Evolutionary conservation across 2,329 filamentous ascomycete genomes (phyloP).

Genomic region (Colletotrichum cereale): DNA sequence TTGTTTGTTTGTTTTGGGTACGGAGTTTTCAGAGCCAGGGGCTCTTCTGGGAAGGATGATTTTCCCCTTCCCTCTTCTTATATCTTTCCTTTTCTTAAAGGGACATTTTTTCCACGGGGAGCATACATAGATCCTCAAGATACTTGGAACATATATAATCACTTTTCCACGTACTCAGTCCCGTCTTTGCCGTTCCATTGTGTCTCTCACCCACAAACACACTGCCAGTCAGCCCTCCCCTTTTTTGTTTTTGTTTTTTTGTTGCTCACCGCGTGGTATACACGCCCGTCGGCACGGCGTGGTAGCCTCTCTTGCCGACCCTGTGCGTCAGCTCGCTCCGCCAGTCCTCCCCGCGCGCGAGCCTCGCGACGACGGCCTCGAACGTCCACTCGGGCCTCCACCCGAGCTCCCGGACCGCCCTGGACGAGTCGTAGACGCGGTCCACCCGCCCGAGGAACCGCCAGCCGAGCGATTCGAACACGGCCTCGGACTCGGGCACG

Average conservation of each 20-base stretch:
- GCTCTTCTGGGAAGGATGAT: no score
- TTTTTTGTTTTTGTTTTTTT: neutral
- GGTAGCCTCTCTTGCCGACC: constrained; percentile 61
- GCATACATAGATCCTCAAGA: constrained; percentile 21
- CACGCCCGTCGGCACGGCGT: constrained; percentile 56
- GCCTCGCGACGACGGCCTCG: constrained; percentile 48
- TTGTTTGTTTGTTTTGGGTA: constrained; percentile 10
- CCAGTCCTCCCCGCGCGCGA: constrained; percentile 52
- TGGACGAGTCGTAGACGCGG: constrained; percentile 59
- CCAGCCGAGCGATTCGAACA: constrained; percentile 53
- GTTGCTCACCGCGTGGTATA: constrained; percentile 55
- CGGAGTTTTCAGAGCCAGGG: no score
- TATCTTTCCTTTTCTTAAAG: neutral
- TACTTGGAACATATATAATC: no score
- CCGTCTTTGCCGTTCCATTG: no score
- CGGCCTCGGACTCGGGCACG: constrained; percentile 46
- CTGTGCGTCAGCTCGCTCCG: constrained; percentile 53
- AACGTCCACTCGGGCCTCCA: constrained; percentile 60
- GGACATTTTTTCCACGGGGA: neutral
- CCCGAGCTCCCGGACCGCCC: constrained; percentile 55
- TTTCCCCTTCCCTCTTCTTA: no score
- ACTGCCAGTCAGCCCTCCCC: no score
- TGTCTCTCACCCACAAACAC: no score
- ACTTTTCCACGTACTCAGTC: no score
- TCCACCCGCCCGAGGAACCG: constrained; percentile 54